Evolutionary conservation across 1,284 basidiomycete species (phyloP), one percentile per base, ranked within the genome.

Genomic region (Ganoderma resinaceum): DNA sequence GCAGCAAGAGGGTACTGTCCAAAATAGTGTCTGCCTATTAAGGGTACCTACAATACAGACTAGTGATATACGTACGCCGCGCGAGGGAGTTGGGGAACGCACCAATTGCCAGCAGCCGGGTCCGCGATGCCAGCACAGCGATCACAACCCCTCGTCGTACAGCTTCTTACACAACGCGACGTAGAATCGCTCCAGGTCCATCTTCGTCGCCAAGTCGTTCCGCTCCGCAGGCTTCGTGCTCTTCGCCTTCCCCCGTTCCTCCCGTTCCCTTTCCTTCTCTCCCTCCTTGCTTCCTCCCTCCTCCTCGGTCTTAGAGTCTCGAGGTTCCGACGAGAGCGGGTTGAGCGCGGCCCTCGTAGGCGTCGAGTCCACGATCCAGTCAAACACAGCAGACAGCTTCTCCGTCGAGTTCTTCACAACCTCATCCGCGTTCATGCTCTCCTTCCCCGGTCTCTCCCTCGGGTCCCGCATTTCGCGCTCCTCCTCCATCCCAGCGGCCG

Each of bases 141-240:
- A 35, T 71, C 82, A 95, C 74, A 95, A 76, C 23, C 93, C 94
- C 77, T 94, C 92, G 68, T 95, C 91, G 73, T 94, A 94, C 80
- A 95, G 78, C 80, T 91, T 94, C 77, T 89, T 86, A 69, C 90
- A 86, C 35, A 95, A 77, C 9, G 92, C 90, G 49, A 94, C 82
- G 76, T 94, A 94, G 77, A 95, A 92, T 72, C 87, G 81, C 78
- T 95, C 93, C 72, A 94, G 78, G 74, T 93, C 91, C 71, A 84
- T 83, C 79, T 89, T 89, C 65, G 82, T 85, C 68, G 81, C 84
- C 20, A 89, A 74, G 65, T 92, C 91, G 60, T 84, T 85, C 70
- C 77, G 75, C 68, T 74, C 74, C 58, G 74, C 70, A 59, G 58
- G 66, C 62, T 67, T 76, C 72, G 63, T 72, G 52, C 58, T 71